Evolutionary conservation across 257 asterid species (phyloP), one percentile per base, ranked within the genome.

Genomic region (Cruciata laevipes): DNA sequence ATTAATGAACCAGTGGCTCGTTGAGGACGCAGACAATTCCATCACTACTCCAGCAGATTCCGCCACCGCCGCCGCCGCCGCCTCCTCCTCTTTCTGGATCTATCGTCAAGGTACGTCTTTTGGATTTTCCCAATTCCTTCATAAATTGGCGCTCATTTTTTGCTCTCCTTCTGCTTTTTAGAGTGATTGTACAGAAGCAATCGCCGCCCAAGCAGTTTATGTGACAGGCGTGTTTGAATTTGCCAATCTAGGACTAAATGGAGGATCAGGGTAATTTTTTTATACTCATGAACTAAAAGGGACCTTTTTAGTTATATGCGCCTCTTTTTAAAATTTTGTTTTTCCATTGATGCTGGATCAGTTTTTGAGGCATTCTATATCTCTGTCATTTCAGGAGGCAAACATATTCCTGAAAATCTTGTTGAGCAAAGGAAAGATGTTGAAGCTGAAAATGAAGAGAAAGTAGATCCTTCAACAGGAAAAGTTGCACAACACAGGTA

Each of bases 401-500:
- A n/a, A 53, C 27, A 53, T 53, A 7, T 53, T 53, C 12, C 20
- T 21, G 60, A 53, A 21, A 9, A 21, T 5, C 18, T 42, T 12
- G 51, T 3, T 42, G 84, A 85, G 83, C 84, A 86, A 79, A 88
- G 75, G 73, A 82, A 85, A 75, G 83, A 72, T 42, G 87, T 63
- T 52, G 90, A 84, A 81, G 76, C 67, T 35, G 69, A 65, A 24
- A 76, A 79, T 66, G 87, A 75, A 71, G 88, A 71, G 65, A 88
- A 90, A n/a, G 67, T 87, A 70, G 95, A 94, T 80, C 95, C 99
- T 58, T 21, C 77, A 24, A 87, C 85, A 73, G 96, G 88, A 78
- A 94, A 94, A 74, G 93, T 88, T 73, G 89, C 89, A 64, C 96
- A 86, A 70, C 95, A 91, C 55, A 77, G 83, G 98, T 95, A 87